A percentile compares a stretch with the other conserved stretches of the same genome.
phyloP scores from a whole-genome alignment of 768 basidiomycete genomes.

The Panaeolus papilionaceus region DNA sequence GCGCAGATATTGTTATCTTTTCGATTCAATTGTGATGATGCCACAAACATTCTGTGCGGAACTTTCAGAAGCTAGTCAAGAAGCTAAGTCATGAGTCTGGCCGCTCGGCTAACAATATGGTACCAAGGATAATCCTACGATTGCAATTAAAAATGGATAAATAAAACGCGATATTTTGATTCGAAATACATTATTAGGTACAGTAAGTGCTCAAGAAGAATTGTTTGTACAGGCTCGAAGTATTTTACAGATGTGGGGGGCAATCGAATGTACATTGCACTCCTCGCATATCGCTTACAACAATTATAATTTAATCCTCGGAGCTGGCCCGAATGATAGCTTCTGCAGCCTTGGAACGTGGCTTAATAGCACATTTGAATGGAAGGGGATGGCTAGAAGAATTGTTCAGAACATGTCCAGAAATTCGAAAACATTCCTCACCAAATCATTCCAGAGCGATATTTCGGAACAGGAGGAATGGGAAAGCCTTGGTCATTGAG shows the following conservation, averaged over 20 bases:
- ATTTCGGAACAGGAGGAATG: constrained; percentile 18
- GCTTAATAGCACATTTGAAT: constrained; percentile 35
- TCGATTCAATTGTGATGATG: too few species aligned
- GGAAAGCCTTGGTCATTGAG: constrained; percentile 26
- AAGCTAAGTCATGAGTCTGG: too few species aligned
- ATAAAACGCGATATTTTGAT: not conserved
- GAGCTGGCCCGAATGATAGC: constrained; percentile 26
- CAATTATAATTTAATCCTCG: constrained; percentile 14
- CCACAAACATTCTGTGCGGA: too few species aligned
- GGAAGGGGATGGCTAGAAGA: constrained; percentile 31
- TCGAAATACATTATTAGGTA: constrained; percentile 8
- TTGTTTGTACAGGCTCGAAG: constrained; percentile 5
- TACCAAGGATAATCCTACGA: not conserved
- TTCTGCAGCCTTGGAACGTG: constrained; percentile 29
- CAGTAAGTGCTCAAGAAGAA: not conserved
- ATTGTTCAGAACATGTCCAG: not conserved
- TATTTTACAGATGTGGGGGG: not conserved
- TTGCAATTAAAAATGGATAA: not conserved
- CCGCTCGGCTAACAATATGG: too few species aligned
- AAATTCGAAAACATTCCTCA: not conserved
- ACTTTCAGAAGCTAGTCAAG: too few species aligned
- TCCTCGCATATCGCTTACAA: not conserved
- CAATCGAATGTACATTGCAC: not conserved
- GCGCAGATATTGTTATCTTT: too few species aligned
- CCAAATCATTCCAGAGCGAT: constrained; percentile 17